Evolutionary conservation across 78 protist genomes (phyloP), one percentile per base, ranked within the genome.

Genomic region (slime mould (Dictyostelium discoideum)): DNA sequence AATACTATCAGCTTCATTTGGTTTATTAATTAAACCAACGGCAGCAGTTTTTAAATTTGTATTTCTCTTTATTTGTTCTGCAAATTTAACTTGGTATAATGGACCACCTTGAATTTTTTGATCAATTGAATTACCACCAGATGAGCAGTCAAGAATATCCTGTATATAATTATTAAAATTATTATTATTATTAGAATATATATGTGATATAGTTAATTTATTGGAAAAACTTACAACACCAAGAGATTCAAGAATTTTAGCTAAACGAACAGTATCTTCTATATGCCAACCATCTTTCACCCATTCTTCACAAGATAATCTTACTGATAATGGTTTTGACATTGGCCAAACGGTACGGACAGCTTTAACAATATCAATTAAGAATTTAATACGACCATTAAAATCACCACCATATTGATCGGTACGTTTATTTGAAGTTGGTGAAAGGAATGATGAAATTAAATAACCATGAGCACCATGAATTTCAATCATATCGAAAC

Each of bases 401-500:
- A 97, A 74, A 44, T 87, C 72, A 13, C 98, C 99, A 39, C 99
- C 99, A 81, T 97, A 98, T n/a, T 80, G 67, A 87, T 98, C 99
- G 11, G 97, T 97, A 76, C 99, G 85, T 14, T 83, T 32, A 90
- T 98, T 98, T 48, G 95, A 54, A 69, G 79, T 24, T 80, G 81
- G 79, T 40, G 76, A 94, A 13, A 97, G 26, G 89, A 97, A 98
- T 73, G 93, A 92, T 83, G 93, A 96, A 18, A 97, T 32, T 63
- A 98, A 92, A 88, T 97, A 98, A 24, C 98, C 98, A 88, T 98
- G 97, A 44, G 99, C 99, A 20, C 82, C 93, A 90, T 98, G 99
- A 48, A 98, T 86, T 92, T 98, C 98, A 16, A 98, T 96, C 32
- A 97, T 98, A 63, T 98, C 99, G 73, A 98, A 97, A 5, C 99